Conservation (phyloP, 805 yeast genomes). For the Wickerhamiella allomyrinae region DNA sequence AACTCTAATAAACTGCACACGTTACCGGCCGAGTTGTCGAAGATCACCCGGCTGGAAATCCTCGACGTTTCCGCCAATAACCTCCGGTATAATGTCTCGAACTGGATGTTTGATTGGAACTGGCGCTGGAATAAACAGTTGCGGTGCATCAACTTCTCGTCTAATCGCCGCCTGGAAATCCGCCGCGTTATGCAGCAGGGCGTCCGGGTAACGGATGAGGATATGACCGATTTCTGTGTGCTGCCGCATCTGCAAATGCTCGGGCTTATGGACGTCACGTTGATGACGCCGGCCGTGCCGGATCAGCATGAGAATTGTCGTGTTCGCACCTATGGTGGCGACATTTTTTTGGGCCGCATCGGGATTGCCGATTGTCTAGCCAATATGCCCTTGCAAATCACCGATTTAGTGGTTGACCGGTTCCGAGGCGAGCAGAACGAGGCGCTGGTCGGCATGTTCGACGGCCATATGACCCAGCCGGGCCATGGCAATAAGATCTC, state of each 20-base stretch:
- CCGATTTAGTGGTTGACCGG: slow-evolving; percentile 78
- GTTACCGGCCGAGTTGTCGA: slow-evolving; percentile 76
- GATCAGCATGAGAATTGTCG: slow-evolving; percentile 75
- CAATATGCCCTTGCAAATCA: slow-evolving; percentile 46
- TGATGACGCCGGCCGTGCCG: slow-evolving; percentile 77
- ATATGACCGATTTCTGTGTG: slow-evolving; percentile 51
- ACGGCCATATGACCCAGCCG: slow-evolving; percentile 46
- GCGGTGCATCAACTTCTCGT: slow-evolving; percentile 75
- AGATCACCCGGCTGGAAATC: slow-evolving; percentile 44
- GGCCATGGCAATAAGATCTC: slow-evolving; percentile 35
- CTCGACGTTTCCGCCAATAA: slow-evolving; percentile 87
- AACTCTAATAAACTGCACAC: slow-evolving; percentile 79
- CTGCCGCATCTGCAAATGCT: slow-evolving; percentile 56
- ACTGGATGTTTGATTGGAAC: slow-evolving; percentile 95
- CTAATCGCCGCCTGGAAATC: slow-evolving; percentile 83
- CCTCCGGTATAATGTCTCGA: slow-evolving; percentile 80
- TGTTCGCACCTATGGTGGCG: slow-evolving; percentile 80
- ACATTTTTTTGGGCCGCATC: slow-evolving; percentile 57
- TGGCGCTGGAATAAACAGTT: slow-evolving; percentile 77
- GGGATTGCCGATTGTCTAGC: slow-evolving; percentile 90
- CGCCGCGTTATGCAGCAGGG: slow-evolving; percentile 31
- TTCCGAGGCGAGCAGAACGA: slow-evolving; percentile 79
- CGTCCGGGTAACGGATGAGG: slow-evolving; percentile 10
- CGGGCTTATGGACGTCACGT: slow-evolving; percentile 90
- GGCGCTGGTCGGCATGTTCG: slow-evolving; percentile 66